Base-by-base conservation (phyloP, 2,329 filamentous ascomycete species). In the Verticillium zaregamsianum region DNA sequence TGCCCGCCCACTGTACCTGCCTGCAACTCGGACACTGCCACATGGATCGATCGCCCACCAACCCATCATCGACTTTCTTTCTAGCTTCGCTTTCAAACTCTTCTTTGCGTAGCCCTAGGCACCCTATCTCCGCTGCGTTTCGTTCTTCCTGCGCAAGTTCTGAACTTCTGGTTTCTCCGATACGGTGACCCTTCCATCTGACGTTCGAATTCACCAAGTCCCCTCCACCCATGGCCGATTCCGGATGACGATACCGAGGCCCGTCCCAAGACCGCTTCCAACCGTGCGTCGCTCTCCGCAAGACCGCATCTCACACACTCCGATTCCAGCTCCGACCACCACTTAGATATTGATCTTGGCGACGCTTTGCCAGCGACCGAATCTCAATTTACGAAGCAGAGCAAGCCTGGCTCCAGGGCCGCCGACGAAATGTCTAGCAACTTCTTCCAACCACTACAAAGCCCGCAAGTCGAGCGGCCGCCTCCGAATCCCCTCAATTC, bases 401-500 rank as follows among this genome's bases (percentile, higher is more conserved):
- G 57, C 57, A 60, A 40, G 59, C 39, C 60, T 55, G 54, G 55
- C n/a, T 55, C 39, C 55, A 59, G 45, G n/a, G 8, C 20, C 9
- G 45, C 12, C 45, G 45, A 52, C 12, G 5, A 11, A 11, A 75
- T 74, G 74, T 67, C 72, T n/a, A 70, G 66, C 68, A 74, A 70
- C 64, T 72, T 65, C 45, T 74, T 74, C 61, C 64, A 66, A 45
- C 67, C 71, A 12, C 64, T 73, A 40, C 63, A 58, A 23, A 58
- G 57, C 25, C 45, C 45, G n/a, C n/a, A 23, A 20, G 45, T 52
- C 20, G 45, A 52, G 45, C 45, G 60, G 25, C 62, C 61, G 17
- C 57, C 59, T 15, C 65, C 65, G 65, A 62, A 62, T 60, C 60
- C 55, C 59, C 59, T 55, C 15, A 17, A 32, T 17, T n/a, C 54